Evolutionary conservation across 2,329 filamentous ascomycete genomes (phyloP).

Genomic region (Alternaria alternata): DNA sequence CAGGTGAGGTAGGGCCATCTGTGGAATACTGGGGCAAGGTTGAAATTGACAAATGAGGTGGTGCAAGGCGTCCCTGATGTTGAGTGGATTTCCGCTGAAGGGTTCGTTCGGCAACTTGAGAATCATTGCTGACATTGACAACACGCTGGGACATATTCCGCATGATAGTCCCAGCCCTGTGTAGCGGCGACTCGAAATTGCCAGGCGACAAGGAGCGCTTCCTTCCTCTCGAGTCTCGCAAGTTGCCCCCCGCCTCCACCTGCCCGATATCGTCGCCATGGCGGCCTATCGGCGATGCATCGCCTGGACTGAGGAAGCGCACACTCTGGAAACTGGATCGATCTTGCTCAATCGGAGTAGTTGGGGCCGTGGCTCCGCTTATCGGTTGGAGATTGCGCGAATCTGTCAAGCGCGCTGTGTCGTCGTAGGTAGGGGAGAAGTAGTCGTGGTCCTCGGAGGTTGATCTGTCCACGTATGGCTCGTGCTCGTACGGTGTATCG

Average conservation of each 20-base stretch:
- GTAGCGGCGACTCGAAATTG: slow-evolving; percentile 56
- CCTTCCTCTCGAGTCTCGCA: slow-evolving; percentile 54
- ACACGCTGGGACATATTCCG: slow-evolving; percentile 92
- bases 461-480: slow-evolving; percentile 46
- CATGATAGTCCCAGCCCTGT: slow-evolving; percentile 60
- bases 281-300: slow-evolving; percentile 54
- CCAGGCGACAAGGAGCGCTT: slow-evolving; percentile 58
- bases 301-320: slow-evolving; percentile 58
- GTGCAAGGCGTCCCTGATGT: slow-evolving; percentile 62
- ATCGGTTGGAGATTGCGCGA: slow-evolving; percentile 64
- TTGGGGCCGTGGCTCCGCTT: slow-evolving; percentile 56
- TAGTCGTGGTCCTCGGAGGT: slow-evolving; percentile 65
- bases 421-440: slow-evolving; percentile 62
- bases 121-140: slow-evolving; percentile 95
- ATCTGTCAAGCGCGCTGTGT: slow-evolving; percentile 69
- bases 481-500: slow-evolving; percentile 25
- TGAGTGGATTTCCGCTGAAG: slow-evolving; percentile 69
- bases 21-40: slow-evolving; percentile 60
- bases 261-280: slow-evolving; percentile 68
- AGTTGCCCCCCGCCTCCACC: slow-evolving; percentile 61
- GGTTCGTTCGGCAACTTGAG: slow-evolving; percentile 79
- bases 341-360: slow-evolving; percentile 51
- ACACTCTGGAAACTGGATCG: slow-evolving; percentile 64
- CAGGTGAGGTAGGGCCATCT: slow-evolving; percentile 50
- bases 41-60: slow-evolving; percentile 58